Conservation (phyloP, 1,284 basidiomycete species). For the Ganoderma lucidum region DNA sequence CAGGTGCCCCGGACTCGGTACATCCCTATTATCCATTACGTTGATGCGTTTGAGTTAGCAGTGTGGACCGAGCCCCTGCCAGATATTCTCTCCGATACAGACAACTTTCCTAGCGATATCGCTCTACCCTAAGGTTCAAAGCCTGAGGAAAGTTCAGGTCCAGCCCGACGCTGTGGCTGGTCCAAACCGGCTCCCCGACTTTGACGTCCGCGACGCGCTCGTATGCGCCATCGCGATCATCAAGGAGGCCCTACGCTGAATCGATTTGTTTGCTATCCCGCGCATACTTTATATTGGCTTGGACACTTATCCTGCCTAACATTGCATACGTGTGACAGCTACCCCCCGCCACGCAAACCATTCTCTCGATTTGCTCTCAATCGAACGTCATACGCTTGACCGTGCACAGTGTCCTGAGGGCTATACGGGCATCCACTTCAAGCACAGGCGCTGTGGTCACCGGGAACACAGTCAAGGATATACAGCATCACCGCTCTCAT, state of each 20-base stretch:
- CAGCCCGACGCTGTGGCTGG: slow-evolving; percentile 41
- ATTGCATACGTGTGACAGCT: slow-evolving; percentile 32
- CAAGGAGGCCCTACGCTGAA: slow-evolving; percentile 35
- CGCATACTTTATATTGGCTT: slow-evolving; percentile 36
- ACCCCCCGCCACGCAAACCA: too few species aligned
- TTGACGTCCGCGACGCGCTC: slow-evolving; percentile 25
- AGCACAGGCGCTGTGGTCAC: too few species aligned
- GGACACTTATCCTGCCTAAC: slow-evolving; percentile 34
- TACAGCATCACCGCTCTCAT: too few species aligned
- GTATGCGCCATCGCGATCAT: slow-evolving; percentile 35
- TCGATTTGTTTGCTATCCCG: slow-evolving; percentile 25
- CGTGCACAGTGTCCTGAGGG: too few species aligned
- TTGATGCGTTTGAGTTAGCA: too few species aligned
- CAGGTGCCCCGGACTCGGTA: slow-evolving; percentile 11
- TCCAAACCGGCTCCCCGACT: slow-evolving; percentile 35
- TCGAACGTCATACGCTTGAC: too few species aligned
- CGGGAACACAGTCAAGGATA: too few species aligned
- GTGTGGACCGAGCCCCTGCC: not conserved
- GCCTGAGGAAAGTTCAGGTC: slow-evolving; percentile 35
- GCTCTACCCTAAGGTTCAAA: slow-evolving; percentile 43
- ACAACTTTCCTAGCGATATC: slow-evolving; percentile 45
- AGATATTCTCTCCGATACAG: slow-evolving; percentile 35
- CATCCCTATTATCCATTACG: too few species aligned
- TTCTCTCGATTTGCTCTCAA: too few species aligned
- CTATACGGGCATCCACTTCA: too few species aligned